Evolutionary conservation across 2,329 filamentous ascomycete species (phyloP).

Genomic region (Epichloe festucae): DNA sequence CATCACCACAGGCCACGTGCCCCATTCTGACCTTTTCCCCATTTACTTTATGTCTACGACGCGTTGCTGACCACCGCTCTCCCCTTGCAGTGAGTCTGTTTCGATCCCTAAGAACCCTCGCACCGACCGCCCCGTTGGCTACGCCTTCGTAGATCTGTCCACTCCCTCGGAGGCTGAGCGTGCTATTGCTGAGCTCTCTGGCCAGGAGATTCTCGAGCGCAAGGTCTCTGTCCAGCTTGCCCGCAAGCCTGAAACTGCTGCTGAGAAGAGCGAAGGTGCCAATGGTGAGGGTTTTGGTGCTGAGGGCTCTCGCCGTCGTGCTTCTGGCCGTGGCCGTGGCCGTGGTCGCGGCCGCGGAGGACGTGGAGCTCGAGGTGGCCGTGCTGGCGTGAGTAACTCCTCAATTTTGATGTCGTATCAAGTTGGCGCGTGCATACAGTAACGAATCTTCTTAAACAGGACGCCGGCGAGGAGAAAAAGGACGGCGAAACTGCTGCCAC

Average conservation of each 20-base stretch:
- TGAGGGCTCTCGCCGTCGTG: slow-evolving; percentile 50
- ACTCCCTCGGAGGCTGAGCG: slow-evolving; percentile 91
- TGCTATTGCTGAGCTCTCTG: slow-evolving; percentile 88
- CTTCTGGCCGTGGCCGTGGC: slow-evolving; percentile 53
- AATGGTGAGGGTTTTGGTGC: slow-evolving; percentile 64
- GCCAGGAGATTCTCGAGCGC: slow-evolving; percentile 94
- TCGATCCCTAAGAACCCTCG: slow-evolving; percentile 99
- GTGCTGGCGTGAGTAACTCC: slow-evolving; percentile 23
- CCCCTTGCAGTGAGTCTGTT: slow-evolving; percentile 68
- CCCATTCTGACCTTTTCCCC: background rate
- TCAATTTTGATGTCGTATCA: too few relatives aligned
- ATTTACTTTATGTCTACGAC: background rate
- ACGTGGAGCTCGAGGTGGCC: slow-evolving; percentile 46
- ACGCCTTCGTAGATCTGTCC: slow-evolving; percentile 96
- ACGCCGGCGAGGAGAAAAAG: slow-evolving; percentile 30
- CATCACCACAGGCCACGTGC: background rate
- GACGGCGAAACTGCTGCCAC: slow-evolving; percentile 24
- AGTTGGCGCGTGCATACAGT: slow-evolving; percentile 25
- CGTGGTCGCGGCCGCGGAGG: slow-evolving; percentile 58
- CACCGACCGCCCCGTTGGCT: slow-evolving; percentile 95
- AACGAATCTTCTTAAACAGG: slow-evolving; percentile 10
- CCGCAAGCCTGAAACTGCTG: slow-evolving; percentile 83
- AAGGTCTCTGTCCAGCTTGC: slow-evolving; percentile 99
- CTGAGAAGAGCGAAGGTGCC: slow-evolving; percentile 60
- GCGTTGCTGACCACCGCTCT: slow-evolving; percentile 2